A percentile compares a stretch with the other conserved stretches of the same genome.
Evolutionary conservation across 345 rosid species (phyloP).

Genomic region (Populus euphratica): DNA sequence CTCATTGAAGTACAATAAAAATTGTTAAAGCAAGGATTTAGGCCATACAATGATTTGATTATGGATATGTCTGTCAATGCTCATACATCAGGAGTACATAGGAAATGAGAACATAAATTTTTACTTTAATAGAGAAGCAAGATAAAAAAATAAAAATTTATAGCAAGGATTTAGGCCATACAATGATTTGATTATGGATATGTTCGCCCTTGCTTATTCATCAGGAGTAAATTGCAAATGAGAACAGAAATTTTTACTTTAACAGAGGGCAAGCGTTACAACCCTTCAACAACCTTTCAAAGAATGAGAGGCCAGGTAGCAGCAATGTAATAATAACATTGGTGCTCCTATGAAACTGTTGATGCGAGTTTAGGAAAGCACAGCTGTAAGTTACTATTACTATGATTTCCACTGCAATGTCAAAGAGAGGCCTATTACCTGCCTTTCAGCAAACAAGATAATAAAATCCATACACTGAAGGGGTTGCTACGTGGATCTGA

Average conservation of each 20-base stretch:
- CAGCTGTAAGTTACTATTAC: not conserved
- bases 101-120: no score
- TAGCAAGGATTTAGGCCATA: not conserved
- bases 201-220: not conserved
- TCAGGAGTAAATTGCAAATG: not conserved
- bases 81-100: no score
- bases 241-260: not conserved
- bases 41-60: not conserved
- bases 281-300: not conserved
- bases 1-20: not conserved
- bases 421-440: not conserved
- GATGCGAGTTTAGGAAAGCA: not conserved
- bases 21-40: not conserved
- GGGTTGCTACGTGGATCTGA: not conserved
- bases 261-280: not conserved
- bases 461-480: not conserved
- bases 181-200: not conserved
- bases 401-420: not conserved
- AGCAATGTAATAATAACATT: not conserved
- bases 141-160: not conserved
- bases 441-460: not conserved
- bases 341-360: not conserved
- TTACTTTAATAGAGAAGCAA: no score
- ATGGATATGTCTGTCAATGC: not conserved
- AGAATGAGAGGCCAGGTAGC: not conserved